A percentile compares a stretch with the other conserved stretches of the same genome.
Evolutionary conservation across 1,139 yeast genomes (phyloP).

Genomic region (Debaryomycetaceae sp.): DNA sequence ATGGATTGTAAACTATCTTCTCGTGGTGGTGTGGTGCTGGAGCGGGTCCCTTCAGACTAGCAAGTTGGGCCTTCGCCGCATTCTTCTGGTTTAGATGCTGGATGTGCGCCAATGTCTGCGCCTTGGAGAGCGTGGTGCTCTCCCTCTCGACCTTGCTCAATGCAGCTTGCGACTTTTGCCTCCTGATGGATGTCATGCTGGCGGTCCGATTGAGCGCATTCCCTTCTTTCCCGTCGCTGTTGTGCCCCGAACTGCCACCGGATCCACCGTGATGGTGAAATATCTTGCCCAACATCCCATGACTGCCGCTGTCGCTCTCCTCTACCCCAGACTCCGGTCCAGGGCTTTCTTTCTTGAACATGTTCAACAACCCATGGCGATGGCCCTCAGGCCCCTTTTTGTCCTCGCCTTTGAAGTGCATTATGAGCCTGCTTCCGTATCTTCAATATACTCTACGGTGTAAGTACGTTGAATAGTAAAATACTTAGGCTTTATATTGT

Average conservation of each 20-base stretch:
- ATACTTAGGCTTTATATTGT: too few relatives aligned
- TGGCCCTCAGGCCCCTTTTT: conserved; percentile 2
- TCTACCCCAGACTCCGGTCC: conserved; percentile 3
- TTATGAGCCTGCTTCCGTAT: too few relatives aligned
- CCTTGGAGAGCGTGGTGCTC: conserved; percentile 30
- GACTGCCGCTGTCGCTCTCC: conserved; percentile 4
- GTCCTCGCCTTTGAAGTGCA: neutral
- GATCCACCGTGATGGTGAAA: conserved; percentile 18
- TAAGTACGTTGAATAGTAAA: too few relatives aligned
- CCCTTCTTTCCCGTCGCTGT: conserved; percentile 11
- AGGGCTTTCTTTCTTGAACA: conserved; percentile 21
- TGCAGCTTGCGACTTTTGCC: conserved; percentile 20
- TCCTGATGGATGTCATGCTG: conserved; percentile 25
- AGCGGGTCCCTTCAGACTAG: neutral
- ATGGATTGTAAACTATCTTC: conserved; percentile 45
- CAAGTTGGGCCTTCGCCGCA: conserved; percentile 10
- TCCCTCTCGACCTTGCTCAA: conserved; percentile 8
- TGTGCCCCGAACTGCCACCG: conserved; percentile 18
- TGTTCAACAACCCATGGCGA: conserved; percentile 15
- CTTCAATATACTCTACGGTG: too few relatives aligned
- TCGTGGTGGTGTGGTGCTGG: conserved; percentile 19
- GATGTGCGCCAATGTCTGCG: conserved; percentile 39
- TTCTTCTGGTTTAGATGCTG: conserved; percentile 33
- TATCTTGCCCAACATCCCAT: conserved; percentile 26
- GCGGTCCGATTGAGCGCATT: conserved; percentile 19